These are phyloP conservation scores for Lactifluus subvellereus DNA, from an alignment of 768 basidiomycete genomes.

Conservation along the genomic window DNA sequence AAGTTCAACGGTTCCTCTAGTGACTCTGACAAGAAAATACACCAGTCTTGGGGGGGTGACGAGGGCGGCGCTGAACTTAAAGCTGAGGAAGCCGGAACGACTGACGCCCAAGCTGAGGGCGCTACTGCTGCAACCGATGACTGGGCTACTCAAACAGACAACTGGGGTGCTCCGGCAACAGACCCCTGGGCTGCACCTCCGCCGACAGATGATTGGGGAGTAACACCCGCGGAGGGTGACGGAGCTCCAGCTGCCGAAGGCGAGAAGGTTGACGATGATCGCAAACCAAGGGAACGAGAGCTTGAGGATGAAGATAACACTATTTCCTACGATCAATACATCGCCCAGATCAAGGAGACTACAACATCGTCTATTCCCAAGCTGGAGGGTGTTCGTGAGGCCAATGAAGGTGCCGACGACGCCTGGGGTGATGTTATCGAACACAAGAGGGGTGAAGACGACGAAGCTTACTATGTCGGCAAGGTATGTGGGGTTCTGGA, in stretches of 20 bases:
- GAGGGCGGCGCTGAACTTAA: constrained; percentile 80
- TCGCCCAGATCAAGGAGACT: constrained; percentile 71
- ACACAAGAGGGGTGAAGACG: constrained; percentile 58
- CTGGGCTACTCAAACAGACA: constrained; percentile 33
- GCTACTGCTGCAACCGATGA: constrained; percentile 26
- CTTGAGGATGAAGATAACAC: constrained; percentile 89
- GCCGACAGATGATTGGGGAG: constrained; percentile 30
- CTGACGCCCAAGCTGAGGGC: constrained; percentile 60
- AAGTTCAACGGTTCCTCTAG: constrained; percentile 35
- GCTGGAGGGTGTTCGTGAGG: constrained; percentile 62
- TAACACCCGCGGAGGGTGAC: constrained; percentile 30
- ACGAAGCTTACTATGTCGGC: constrained; percentile 77
- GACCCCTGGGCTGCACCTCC: constrained; percentile 36
- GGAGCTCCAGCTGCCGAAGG: constrained; percentile 32
- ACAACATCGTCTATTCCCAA: constrained; percentile 57
- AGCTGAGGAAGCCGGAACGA: constrained; percentile 67
- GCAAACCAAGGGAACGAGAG: constrained; percentile 48
- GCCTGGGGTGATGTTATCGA: constrained; percentile 68
- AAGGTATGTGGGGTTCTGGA: constrained; percentile 52
- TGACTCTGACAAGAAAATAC: constrained; percentile 92
- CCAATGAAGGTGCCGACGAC: constrained; percentile 71
- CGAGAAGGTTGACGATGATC: constrained; percentile 32
- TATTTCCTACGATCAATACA: constrained; percentile 89
- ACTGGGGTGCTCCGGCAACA: constrained; percentile 34
- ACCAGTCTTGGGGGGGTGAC: constrained; percentile 93